phyloP scores from a whole-genome alignment of 2,329 filamentous ascomycete genomes.

The Penicillium fuscoglaucum region DNA sequence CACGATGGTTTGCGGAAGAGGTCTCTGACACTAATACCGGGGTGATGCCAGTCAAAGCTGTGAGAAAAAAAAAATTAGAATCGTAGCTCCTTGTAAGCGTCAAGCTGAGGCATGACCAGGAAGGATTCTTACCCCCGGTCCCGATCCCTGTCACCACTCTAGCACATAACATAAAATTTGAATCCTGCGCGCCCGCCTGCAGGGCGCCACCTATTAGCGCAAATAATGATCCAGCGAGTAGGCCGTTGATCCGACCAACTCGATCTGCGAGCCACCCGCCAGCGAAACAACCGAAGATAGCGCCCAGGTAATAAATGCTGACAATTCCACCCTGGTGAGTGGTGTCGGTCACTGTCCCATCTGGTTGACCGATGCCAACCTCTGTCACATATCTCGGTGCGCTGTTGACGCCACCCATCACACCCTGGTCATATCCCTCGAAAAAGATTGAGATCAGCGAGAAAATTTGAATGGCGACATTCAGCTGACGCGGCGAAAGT shows the following conservation, averaged over 20 bases:
- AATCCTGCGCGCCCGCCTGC: slow-evolving; percentile 48
- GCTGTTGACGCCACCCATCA: slow-evolving; percentile 54
- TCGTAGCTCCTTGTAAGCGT: background rate
- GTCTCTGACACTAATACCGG: slow-evolving; percentile 53
- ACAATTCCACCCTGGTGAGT: slow-evolving; percentile 55
- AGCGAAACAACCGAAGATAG: slow-evolving; percentile 52
- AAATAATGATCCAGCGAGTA: slow-evolving; percentile 51
- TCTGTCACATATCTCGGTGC: slow-evolving; percentile 39
- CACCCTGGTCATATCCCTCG: slow-evolving; percentile 56
- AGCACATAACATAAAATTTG: slow-evolving; percentile 52
- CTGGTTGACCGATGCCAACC: slow-evolving; percentile 48
- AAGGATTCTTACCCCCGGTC: slow-evolving; percentile 44
- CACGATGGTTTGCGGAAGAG: slow-evolving; percentile 49
- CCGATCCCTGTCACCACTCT: slow-evolving; percentile 55
- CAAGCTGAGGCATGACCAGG: slow-evolving; percentile 13
- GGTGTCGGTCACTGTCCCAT: slow-evolving; percentile 51
- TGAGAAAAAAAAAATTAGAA: slow-evolving; percentile 15
- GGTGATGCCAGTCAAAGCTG: slow-evolving; percentile 51
- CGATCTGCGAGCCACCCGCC: slow-evolving; percentile 55
- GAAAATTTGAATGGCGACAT: slow-evolving; percentile 38
- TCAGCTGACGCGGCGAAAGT: slow-evolving; percentile 46
- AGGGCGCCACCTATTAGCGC: slow-evolving; percentile 53
- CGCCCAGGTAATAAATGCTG: slow-evolving; percentile 56
- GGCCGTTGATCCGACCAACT: slow-evolving; percentile 55
- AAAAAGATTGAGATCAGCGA: slow-evolving; percentile 40